Evolutionary conservation across 306 rosid species (phyloP).

Genomic region (Quillaja saponaria): DNA sequence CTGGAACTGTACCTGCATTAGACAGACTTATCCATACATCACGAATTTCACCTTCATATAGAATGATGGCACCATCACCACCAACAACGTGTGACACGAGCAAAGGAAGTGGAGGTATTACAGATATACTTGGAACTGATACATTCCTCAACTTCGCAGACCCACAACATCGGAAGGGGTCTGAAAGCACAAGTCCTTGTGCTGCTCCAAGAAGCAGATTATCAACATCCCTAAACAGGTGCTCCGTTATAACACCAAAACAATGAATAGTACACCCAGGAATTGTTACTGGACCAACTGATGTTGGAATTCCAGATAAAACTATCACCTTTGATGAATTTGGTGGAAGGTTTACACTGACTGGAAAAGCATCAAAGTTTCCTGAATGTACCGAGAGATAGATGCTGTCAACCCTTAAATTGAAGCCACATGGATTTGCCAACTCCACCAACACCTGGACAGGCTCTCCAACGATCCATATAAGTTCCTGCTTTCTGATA

Average conservation of each 20-base stretch:
- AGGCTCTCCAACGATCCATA: constrained; percentile 94
- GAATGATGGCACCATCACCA: constrained; percentile 90
- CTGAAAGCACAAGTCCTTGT: constrained; percentile 97
- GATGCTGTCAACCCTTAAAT: constrained; percentile 90
- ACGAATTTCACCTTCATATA: constrained; percentile 94
- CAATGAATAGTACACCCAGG: constrained; percentile 96
- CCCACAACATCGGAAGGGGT: constrained; percentile 95
- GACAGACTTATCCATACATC: constrained; percentile 87
- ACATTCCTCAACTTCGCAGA: constrained; percentile 80
- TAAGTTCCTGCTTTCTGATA: constrained; percentile 71
- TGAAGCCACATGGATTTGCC: constrained; percentile 98
- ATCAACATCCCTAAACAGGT: constrained; percentile 94
- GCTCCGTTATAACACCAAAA: constrained; percentile 97
- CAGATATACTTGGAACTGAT: constrained; percentile 79
- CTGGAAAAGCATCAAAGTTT: constrained; percentile 90
- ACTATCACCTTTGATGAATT: constrained; percentile 89
- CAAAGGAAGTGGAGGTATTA: constrained; percentile 76
- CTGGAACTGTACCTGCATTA: constrained; percentile 94
- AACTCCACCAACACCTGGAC: constrained; percentile 90
- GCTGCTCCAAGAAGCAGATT: constrained; percentile 90
- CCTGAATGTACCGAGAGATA: constrained; percentile 89
- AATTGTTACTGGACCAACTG: constrained; percentile 72
- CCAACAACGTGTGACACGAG: constrained; percentile 80
- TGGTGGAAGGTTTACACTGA: constrained; percentile 78
- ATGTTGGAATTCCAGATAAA: constrained; percentile 89